Conservation (phyloP, 1,139 yeast species). For the Petasospora fabianii region DNA sequence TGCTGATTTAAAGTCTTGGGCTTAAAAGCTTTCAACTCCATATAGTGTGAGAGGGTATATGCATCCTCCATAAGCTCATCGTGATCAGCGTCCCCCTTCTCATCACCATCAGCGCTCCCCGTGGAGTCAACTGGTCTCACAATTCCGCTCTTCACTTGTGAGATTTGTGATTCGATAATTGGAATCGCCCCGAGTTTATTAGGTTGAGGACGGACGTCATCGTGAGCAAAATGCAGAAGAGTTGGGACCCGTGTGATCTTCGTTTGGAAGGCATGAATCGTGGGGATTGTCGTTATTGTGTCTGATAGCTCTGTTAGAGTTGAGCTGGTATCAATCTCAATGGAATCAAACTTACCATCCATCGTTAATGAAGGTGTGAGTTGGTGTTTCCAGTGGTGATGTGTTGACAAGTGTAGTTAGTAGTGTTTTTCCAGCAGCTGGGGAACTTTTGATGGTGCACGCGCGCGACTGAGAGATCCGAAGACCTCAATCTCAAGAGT, state of each 20-base stretch:
- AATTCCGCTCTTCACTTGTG: constrained; percentile 12
- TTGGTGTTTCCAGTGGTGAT: no score
- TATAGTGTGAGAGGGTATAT: constrained; percentile 20
- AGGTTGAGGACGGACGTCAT: constrained; percentile 5
- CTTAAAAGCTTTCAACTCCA: constrained; percentile 31
- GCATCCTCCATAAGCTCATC: constrained; percentile 3
- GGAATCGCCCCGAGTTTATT: constrained; percentile 26
- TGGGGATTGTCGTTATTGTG: constrained; percentile 7
- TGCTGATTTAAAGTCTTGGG: constrained; percentile 40
- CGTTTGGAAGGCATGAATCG: constrained; percentile 2
- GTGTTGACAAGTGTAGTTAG: no score
- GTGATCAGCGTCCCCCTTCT: constrained; percentile 3
- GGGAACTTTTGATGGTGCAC: no score
- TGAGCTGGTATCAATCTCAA: no score
- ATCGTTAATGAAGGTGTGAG: no score
- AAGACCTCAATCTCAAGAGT: no score
- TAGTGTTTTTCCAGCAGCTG: no score
- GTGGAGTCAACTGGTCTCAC: neutral
- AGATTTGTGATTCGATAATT: constrained; percentile 13
- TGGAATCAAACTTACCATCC: no score
- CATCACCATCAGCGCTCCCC: neutral
- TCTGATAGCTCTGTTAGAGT: neutral
- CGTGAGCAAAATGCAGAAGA: constrained; percentile 5
- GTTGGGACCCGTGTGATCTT: constrained; percentile 5
- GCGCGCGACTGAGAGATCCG: no score